Conservation (phyloP, 768 basidiomycete genomes). For the Leccinum incarnatum region DNA sequence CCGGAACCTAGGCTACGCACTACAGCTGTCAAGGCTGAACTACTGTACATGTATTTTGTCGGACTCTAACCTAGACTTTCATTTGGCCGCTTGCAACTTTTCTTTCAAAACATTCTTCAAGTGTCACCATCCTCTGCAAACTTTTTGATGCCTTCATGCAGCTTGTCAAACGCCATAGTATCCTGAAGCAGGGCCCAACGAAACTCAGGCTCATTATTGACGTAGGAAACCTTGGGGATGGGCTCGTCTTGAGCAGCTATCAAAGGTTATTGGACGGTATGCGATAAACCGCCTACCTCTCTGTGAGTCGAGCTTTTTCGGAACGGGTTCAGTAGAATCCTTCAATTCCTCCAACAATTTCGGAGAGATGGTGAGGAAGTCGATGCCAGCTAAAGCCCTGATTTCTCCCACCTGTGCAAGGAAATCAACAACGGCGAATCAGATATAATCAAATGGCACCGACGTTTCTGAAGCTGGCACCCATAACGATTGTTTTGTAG, state of each 20-base stretch:
- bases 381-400: constrained; percentile 88
- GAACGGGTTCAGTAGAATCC: constrained; percentile 66
- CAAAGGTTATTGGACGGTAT: neutral
- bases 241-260: constrained; percentile 58
- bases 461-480: constrained; percentile 97
- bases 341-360: constrained; percentile 85
- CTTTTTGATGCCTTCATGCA: constrained; percentile 95
- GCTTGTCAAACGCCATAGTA: constrained; percentile 92
- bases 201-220: constrained; percentile 93
- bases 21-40: too few species aligned
- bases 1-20: too few species aligned
- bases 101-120: constrained; percentile 78
- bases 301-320: constrained; percentile 74
- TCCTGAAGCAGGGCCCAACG: constrained; percentile 89
- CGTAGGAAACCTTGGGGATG: constrained; percentile 73
- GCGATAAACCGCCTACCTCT: constrained; percentile 41
- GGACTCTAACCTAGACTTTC: neutral
- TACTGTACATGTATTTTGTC: neutral
- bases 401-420: constrained; percentile 73
- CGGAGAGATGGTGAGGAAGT: constrained; percentile 94
- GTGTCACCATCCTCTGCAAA: constrained; percentile 91
- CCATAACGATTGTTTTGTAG: constrained; percentile 99
- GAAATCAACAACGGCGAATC: neutral
- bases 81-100: constrained; percentile 40
- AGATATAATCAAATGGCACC: constrained; percentile 24